These are phyloP conservation scores for Phytophthora sojae DNA, from an alignment of 352 stramenopile species.

Conservation along the genomic window DNA sequence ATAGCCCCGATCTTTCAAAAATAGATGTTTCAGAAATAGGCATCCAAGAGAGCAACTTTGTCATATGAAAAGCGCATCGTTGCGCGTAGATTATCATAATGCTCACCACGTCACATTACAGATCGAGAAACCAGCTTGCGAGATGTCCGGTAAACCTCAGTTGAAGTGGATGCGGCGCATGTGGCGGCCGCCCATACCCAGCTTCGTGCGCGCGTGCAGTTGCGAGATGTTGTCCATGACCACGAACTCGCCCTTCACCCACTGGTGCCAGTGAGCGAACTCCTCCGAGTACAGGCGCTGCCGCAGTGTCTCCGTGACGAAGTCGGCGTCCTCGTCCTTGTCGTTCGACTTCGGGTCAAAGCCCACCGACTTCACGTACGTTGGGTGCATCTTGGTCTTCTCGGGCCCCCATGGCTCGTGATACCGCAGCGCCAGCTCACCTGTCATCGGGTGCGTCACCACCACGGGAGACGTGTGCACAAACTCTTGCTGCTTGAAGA, in stretches of 20 bases:
- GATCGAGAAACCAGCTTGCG: too few species aligned
- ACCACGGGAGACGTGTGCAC: conserved; percentile 29
- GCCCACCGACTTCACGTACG: conserved; percentile 31
- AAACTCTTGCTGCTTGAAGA: conserved; percentile 6
- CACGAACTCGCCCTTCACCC: conserved; percentile 34
- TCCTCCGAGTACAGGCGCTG: conserved; percentile 27
- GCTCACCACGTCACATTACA: too few species aligned
- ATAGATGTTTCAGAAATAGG: too few species aligned
- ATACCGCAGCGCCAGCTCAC: conserved; percentile 21
- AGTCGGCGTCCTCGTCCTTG: conserved; percentile 26
- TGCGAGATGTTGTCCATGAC: conserved; percentile 32
- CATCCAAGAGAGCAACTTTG: too few species aligned
- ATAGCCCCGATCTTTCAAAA: too few species aligned
- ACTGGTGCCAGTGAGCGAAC: conserved; percentile 22
- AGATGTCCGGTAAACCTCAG: too few species aligned
- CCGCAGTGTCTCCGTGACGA: conserved; percentile 23
- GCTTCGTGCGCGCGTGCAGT: conserved; percentile 22
- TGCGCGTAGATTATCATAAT: too few species aligned
- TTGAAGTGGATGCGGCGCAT: conserved; percentile 36
- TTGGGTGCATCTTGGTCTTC: conserved; percentile 37
- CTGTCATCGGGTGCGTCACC: conserved; percentile 23
- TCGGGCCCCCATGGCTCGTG: conserved; percentile 29
- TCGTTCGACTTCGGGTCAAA: conserved; percentile 23
- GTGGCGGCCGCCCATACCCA: conserved; percentile 24
- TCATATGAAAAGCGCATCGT: too few species aligned